These are phyloP conservation scores for Sporothrix schenckii DNA, from an alignment of 2,329 filamentous ascomycete species.

Conservation along the genomic window DNA sequence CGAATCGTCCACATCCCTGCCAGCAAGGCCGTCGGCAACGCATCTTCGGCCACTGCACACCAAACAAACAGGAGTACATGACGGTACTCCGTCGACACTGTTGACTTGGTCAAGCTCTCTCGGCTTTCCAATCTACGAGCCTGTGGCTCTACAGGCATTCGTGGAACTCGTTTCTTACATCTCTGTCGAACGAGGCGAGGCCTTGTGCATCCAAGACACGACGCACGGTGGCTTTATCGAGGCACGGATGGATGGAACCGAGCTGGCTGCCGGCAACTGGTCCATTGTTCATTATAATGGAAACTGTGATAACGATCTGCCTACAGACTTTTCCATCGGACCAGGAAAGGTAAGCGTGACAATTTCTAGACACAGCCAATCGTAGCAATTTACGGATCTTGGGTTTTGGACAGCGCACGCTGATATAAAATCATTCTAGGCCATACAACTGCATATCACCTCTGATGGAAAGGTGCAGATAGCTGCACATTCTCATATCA, in stretches of 20 bases:
- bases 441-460: neutral
- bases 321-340: constrained; percentile 33
- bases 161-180: constrained; percentile 3
- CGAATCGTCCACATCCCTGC: too few species aligned
- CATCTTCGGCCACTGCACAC: constrained; percentile 3
- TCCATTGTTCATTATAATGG: neutral
- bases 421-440: neutral
- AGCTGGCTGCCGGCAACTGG: neutral
- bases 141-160: neutral
- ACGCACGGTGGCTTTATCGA: neutral
- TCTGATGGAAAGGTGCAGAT: neutral
- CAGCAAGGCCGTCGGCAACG: neutral
- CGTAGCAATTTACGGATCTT: neutral
- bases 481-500: neutral
- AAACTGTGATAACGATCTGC: neutral
- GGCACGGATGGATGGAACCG: neutral
- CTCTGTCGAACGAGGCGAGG: neutral
- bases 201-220: neutral
- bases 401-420: neutral
- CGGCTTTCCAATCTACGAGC: neutral
- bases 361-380: too few species aligned
- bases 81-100: neutral
- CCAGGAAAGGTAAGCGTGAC: constrained; percentile 24
- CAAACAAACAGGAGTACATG: neutral
- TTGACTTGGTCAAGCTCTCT: neutral